Conservation (phyloP, 106 monocot genomes). For the Gastrodia elata region DNA sequence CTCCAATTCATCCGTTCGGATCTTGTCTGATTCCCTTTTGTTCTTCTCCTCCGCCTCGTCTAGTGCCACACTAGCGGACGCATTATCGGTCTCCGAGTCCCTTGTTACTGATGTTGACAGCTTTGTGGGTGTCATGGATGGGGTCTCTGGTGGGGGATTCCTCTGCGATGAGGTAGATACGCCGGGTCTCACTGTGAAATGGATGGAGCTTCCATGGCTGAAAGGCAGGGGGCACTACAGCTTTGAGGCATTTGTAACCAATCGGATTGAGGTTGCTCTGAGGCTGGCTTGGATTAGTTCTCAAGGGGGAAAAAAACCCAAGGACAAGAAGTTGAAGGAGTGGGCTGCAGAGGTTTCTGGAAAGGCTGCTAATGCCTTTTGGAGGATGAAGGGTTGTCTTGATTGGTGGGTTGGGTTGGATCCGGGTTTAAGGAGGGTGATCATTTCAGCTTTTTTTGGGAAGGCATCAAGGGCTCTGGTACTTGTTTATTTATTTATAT, state of each 20-base stretch:
- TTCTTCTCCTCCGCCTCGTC: conserved; percentile 42
- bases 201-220: conserved; percentile 63
- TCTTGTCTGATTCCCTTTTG: conserved; percentile 25
- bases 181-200: conserved; percentile 12
- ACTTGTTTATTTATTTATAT: conserved; percentile 10
- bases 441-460: conserved; percentile 32
- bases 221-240: conserved; percentile 79
- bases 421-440: conserved; percentile 27
- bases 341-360: conserved; percentile 18
- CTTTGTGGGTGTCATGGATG: conserved; percentile 80
- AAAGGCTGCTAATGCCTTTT: conserved; percentile 53
- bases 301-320: conserved; percentile 42
- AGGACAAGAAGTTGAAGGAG: conserved; percentile 22
- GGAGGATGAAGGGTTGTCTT: conserved; percentile 86
- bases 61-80: conserved; percentile 26
- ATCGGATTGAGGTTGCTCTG: conserved; percentile 64
- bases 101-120: conserved; percentile 43
- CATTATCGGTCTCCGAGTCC: conserved; percentile 48
- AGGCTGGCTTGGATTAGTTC: conserved; percentile 47
- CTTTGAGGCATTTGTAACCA: conserved; percentile 65
- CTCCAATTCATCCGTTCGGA: conserved; percentile 6
- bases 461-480: conserved; percentile 59
- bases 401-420: conserved; percentile 82
- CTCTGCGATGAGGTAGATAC: conserved; percentile 34
- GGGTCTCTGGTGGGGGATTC: conserved; percentile 49